A percentile compares a stretch with the other conserved stretches of the same genome.
These are phyloP conservation scores for Ascoidea asiatica DNA, from an alignment of 805 yeast species.

Conservation along the genomic window DNA sequence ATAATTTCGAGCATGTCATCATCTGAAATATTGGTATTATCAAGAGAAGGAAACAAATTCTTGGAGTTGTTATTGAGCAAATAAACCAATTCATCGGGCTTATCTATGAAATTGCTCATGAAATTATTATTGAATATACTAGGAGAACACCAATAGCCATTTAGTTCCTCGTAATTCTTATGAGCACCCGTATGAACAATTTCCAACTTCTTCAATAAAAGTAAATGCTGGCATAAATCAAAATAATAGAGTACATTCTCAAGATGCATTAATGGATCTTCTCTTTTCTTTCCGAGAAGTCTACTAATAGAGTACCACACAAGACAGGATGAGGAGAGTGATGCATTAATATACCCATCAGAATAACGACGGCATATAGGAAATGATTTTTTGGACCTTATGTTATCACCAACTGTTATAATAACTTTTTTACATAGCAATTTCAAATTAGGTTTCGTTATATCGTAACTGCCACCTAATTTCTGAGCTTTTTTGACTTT, in stretches of 20 bases:
- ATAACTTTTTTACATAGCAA: not conserved
- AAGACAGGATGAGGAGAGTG: not conserved
- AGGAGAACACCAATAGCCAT: too few species aligned
- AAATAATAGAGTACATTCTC: not conserved
- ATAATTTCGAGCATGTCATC: too few species aligned
- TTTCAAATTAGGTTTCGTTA: not conserved
- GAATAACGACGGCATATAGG: not conserved
- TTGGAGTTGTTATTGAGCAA: too few species aligned
- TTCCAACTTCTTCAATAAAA: not conserved
- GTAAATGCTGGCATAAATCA: too few species aligned
- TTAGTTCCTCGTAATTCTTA: too few species aligned
- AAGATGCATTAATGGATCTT: not conserved
- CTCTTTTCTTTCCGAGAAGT: not conserved
- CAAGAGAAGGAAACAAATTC: too few species aligned
- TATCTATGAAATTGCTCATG: too few species aligned
- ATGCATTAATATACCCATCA: conserved; percentile 1
- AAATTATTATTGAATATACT: too few species aligned
- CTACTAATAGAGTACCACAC: not conserved
- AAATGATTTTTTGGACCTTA: not conserved
- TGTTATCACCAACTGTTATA: not conserved
- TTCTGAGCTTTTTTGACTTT: not conserved
- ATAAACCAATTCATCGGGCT: too few species aligned
- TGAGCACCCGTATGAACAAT: not conserved
- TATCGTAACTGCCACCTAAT: not conserved
- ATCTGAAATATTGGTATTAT: too few species aligned